A percentile compares a stretch with the other conserved stretches of the same genome.
Evolutionary conservation across 129 eudicot species (phyloP).

Genomic region (Chrysanthemum makinoi): DNA sequence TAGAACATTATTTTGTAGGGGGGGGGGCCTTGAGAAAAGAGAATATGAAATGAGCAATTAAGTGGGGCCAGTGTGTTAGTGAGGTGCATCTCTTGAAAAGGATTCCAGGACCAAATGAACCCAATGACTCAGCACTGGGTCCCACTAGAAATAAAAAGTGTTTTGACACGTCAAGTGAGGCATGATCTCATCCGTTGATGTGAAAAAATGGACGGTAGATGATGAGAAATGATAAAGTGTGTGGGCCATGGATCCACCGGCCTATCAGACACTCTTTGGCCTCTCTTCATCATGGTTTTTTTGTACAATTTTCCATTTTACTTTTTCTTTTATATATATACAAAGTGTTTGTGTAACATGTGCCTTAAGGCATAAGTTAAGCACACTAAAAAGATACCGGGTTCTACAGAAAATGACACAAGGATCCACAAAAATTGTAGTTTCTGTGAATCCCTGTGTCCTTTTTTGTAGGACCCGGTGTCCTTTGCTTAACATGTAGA

Average conservation of each 20-base stretch:
- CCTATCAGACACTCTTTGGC: slow-evolving; percentile 6
- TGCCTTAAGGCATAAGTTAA: no score
- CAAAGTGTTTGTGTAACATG: no score
- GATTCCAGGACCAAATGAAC: slow-evolving; percentile 10
- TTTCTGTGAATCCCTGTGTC: no score
- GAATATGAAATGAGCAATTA: slow-evolving; percentile 15
- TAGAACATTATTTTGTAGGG: background rate
- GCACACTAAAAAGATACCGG: no score
- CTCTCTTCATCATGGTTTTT: background rate
- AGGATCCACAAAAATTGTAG: no score
- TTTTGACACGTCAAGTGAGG: background rate
- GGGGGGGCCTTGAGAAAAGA: background rate
- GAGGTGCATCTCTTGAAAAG: slow-evolving; percentile 18
- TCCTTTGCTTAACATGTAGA: no score
- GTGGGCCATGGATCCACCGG: slow-evolving; percentile 30
- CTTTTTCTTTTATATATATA: background rate
- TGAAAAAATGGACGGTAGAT: slow-evolving; percentile 2
- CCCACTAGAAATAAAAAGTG: background rate
- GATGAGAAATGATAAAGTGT: background rate
- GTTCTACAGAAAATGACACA: no score
- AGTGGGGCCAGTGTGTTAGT: slow-evolving; percentile 1
- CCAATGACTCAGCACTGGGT: slow-evolving; percentile 8
- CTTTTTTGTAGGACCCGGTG: no score
- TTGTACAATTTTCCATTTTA: background rate
- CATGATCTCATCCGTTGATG: slow-evolving; percentile 2